Evolutionary conservation across 805 yeast species (phyloP).

Genomic region (Kuraishia borneana): DNA sequence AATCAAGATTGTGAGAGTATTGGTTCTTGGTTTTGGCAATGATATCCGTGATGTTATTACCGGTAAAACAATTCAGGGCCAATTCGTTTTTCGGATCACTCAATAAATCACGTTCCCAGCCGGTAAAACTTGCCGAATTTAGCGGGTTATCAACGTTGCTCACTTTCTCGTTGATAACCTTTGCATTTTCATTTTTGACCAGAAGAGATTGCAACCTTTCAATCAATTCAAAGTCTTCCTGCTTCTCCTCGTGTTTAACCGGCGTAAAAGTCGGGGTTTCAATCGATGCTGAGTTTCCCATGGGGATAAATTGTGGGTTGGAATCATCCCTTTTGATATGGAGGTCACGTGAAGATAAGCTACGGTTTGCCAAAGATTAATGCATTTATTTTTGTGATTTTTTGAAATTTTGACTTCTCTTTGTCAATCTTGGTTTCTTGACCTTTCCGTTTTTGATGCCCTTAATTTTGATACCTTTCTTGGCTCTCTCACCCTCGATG

Average conservation of each 20-base stretch:
- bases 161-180: neutral
- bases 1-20: slow-evolving; percentile 18
- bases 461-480: slow-evolving; percentile 47
- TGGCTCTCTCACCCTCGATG: slow-evolving; percentile 72
- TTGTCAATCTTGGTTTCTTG: slow-evolving; percentile 48
- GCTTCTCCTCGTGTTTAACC: too few relatives aligned
- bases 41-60: slow-evolving; percentile 30
- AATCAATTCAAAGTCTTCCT: slow-evolving; percentile 3
- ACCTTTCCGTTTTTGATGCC: slow-evolving; percentile 49
- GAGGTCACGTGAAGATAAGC: too few relatives aligned
- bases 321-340: slow-evolving; percentile 50
- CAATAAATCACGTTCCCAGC: slow-evolving; percentile 35
- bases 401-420: slow-evolving; percentile 29
- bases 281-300: too few relatives aligned
- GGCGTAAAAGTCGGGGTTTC: too few relatives aligned
- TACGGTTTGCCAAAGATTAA: neutral
- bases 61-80: slow-evolving; percentile 43
- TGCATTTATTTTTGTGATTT: neutral
- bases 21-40: slow-evolving; percentile 24
- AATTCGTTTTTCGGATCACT: slow-evolving; percentile 37
- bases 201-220: slow-evolving; percentile 3
- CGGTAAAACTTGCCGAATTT: slow-evolving; percentile 17
- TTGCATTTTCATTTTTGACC: slow-evolving; percentile 1
- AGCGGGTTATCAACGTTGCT: slow-evolving; percentile 16
- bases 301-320: slow-evolving; percentile 42